Base-by-base conservation (phyloP, 2,329 filamentous ascomycete genomes). In the Monosporascus ibericus region DNA sequence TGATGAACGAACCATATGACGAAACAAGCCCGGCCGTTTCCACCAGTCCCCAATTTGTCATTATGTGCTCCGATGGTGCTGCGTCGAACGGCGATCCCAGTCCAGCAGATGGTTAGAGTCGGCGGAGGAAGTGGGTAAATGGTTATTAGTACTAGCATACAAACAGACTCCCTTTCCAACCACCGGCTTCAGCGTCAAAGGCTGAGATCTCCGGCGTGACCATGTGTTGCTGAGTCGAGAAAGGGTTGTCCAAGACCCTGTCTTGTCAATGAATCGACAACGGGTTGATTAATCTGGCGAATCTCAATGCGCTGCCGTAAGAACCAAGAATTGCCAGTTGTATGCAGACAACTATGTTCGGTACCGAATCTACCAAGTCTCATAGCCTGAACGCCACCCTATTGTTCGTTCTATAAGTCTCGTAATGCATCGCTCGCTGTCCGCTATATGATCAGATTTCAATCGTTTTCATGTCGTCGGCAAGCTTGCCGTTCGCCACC, bases 391-490 rank as follows among this genome's bases (percentile, higher is more conserved):
- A 64, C 61, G 59, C 64, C 62, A 50, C 50, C 58, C 56, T 47
- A 61, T 60, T 61, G 46, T 50, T 36, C 60, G 56, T 60, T 34
- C 57, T 62, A 62, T 65, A 53, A 58, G 55, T 60, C 54, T 63
- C 59, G 54, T 62, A 54, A 57, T 60, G 60, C 55, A 61, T 61
- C 55, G 51, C 55, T 48, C 59, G 52, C 65, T 60, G 49, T 64
- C 9, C 54, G 55, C 58, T 55, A 53, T 52, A 55, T 60, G 57
- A 50, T 70, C 70, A 84, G 61, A 84, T 84, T 68, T 82, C 79
- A 68, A 84, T 84, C 55, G 78, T 80, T 72, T 81, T 84, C 79
- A 84, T 81, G 34, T 72, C 68, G 51, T 71, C 70, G 7, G 68
- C 63, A 52, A 73, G 67, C 63, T 78, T 79, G 53, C 73, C 75